Percentiles rank a stretch among this genome's conserved stretches.
phyloP scores from a whole-genome alignment of 164 flowering plant species.

The Chimonanthus praecox region DNA sequence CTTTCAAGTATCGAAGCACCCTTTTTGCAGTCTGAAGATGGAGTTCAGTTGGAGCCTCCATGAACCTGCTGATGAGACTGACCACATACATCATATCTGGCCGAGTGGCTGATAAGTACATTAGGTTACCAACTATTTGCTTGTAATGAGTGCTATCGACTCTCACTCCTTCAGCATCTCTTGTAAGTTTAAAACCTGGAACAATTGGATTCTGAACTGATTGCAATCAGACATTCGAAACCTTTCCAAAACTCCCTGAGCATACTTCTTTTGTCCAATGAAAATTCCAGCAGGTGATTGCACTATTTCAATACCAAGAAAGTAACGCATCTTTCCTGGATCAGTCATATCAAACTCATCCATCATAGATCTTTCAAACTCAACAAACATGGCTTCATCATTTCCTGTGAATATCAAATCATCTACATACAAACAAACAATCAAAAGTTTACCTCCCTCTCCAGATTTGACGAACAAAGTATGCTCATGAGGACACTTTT shows the following conservation, averaged over 20 bases:
- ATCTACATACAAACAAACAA: slow-evolving; percentile 15
- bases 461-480: not conserved
- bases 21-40: not conserved
- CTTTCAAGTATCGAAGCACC: too few relatives aligned
- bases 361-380: too few relatives aligned
- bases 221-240: slow-evolving; percentile 10
- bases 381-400: too few relatives aligned
- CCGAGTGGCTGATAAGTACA: slow-evolving; percentile 14
- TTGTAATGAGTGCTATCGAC: slow-evolving; percentile 9
- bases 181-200: slow-evolving; percentile 4
- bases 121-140: slow-evolving; percentile 10
- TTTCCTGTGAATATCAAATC: not conserved
- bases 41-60: not conserved
- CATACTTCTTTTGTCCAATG: slow-evolving; percentile 13
- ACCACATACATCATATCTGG: too few relatives aligned
- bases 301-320: slow-evolving; percentile 10
- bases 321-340: not conserved
- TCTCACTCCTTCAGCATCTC: slow-evolving; percentile 9
- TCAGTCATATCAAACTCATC: too few relatives aligned
- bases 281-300: slow-evolving; percentile 3
- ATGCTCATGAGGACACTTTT: not conserved
- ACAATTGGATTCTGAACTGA: slow-evolving; percentile 1
- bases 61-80: not conserved
- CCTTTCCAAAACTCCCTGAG: slow-evolving; percentile 2
- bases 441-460: not conserved